Percentiles rank a stretch among this genome's conserved stretches.
Conservation (phyloP, 805 yeast genomes). For the Wickerhamomyces bisporus region DNA sequence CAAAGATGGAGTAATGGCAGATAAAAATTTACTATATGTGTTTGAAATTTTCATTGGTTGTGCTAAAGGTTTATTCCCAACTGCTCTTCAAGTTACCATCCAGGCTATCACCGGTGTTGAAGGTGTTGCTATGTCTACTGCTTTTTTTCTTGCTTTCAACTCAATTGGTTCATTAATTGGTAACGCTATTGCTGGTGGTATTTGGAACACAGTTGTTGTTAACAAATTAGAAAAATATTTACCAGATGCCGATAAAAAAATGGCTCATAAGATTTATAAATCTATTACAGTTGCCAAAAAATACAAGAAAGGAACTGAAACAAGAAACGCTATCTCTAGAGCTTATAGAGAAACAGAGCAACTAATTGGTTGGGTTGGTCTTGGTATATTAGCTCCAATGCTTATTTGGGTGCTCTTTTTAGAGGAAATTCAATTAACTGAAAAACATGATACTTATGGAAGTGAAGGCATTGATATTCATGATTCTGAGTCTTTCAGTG, state of each 20-base stretch:
- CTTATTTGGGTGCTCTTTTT: slow-evolving; percentile 25
- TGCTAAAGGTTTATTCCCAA: slow-evolving; percentile 24
- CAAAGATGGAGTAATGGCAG: slow-evolving; percentile 15
- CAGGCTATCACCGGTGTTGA: slow-evolving; percentile 26
- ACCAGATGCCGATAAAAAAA: slow-evolving; percentile 16
- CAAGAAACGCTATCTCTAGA: slow-evolving; percentile 24
- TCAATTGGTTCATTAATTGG: slow-evolving; percentile 27
- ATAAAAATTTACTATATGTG: slow-evolving; percentile 10
- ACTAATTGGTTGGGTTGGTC: slow-evolving; percentile 25
- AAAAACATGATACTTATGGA: slow-evolving; percentile 18
- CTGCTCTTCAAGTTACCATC: slow-evolving; percentile 22
- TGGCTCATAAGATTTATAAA: slow-evolving; percentile 23
- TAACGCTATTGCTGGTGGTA: slow-evolving; percentile 24
- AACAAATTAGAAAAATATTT: slow-evolving; percentile 17
- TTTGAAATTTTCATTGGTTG: slow-evolving; percentile 25
- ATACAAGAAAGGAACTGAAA: slow-evolving; percentile 23
- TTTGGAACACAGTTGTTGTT: slow-evolving; percentile 24
- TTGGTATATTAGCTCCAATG: slow-evolving; percentile 26
- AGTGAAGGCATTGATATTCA: slow-evolving; percentile 9
- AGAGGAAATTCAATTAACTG: slow-evolving; percentile 21
- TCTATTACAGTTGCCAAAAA: slow-evolving; percentile 20
- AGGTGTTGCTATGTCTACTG: slow-evolving; percentile 28
- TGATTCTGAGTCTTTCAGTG: background rate
- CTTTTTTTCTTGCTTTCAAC: slow-evolving; percentile 25
- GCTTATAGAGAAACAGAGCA: slow-evolving; percentile 29